A percentile compares a stretch with the other conserved stretches of the same genome.
phyloP scores from a whole-genome alignment of 108 stramenopile species.

The Nitzschia putrida region DNA sequence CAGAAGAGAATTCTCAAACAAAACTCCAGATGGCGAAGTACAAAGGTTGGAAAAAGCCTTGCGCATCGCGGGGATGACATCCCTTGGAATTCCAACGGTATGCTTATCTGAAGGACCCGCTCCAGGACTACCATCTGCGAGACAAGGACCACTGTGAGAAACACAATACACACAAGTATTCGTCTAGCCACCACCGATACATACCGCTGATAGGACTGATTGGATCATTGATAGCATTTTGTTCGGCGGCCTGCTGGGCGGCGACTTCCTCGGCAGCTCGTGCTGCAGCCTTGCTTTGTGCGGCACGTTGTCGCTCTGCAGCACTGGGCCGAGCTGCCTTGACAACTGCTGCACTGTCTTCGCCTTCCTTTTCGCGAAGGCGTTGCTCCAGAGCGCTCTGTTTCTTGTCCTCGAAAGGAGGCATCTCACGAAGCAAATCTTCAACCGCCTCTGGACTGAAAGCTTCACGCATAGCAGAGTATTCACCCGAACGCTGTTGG shows the following conservation, averaged over 20 bases:
- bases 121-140: slow-evolving; percentile 39
- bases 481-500: slow-evolving; percentile 91
- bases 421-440: slow-evolving; percentile 92
- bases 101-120: slow-evolving; percentile 29
- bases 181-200: background rate
- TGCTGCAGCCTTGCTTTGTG: slow-evolving; percentile 67
- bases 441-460: slow-evolving; percentile 85
- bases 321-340: slow-evolving; percentile 85
- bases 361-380: slow-evolving; percentile 81
- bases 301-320: slow-evolving; percentile 74
- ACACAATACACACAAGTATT: background rate
- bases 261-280: slow-evolving; percentile 67
- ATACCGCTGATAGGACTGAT: slow-evolving; percentile 62
- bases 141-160: slow-evolving; percentile 1
- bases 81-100: slow-evolving; percentile 83
- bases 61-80: slow-evolving; percentile 88
- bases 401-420: slow-evolving; percentile 89
- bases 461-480: slow-evolving; percentile 83
- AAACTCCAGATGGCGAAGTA: slow-evolving; percentile 80
- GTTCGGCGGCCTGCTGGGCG: slow-evolving; percentile 38
- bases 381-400: slow-evolving; percentile 78
- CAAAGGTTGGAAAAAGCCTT: slow-evolving; percentile 88
- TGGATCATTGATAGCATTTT: slow-evolving; percentile 44
- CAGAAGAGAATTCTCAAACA: slow-evolving; percentile 86
- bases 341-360: slow-evolving; percentile 80